A percentile compares a stretch with the other conserved stretches of the same genome.
These are phyloP conservation scores for Leccinum olivaceopallidum DNA, from an alignment of 768 basidiomycete genomes.

Conservation along the genomic window DNA sequence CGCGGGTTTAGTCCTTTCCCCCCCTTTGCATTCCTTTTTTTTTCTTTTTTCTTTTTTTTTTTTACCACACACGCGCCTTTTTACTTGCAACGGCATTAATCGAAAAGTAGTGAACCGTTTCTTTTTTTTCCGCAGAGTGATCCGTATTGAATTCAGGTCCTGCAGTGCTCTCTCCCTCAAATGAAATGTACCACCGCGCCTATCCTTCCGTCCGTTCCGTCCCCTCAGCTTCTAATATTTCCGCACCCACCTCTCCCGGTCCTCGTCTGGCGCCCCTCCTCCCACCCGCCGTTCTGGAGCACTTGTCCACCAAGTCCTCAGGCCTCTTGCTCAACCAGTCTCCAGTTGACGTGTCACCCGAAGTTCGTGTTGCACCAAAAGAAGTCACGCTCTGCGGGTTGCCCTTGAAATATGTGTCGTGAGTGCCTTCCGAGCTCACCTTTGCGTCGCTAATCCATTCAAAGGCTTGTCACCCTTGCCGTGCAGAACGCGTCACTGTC, in stretches of 20 bases:
- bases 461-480: slow-evolving; percentile 79
- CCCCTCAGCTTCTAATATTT: slow-evolving; percentile 40
- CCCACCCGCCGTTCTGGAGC: slow-evolving; percentile 46
- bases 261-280: slow-evolving; percentile 54
- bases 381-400: slow-evolving; percentile 64
- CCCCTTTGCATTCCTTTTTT: slow-evolving; percentile 1
- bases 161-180: slow-evolving; percentile 34
- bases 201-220: slow-evolving; percentile 56
- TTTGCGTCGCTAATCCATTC: slow-evolving; percentile 5
- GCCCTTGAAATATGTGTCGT: slow-evolving; percentile 83
- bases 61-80: not conserved
- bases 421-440: slow-evolving; percentile 32
- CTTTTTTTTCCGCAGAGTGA: slow-evolving; percentile 1
- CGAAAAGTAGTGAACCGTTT: slow-evolving; percentile 24
- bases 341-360: slow-evolving; percentile 35
- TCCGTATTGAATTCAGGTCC: slow-evolving; percentile 17
- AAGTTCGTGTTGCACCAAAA: slow-evolving; percentile 23
- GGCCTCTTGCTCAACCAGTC: slow-evolving; percentile 37
- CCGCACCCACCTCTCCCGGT: slow-evolving; percentile 21
- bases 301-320: slow-evolving; percentile 41
- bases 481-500: slow-evolving; percentile 95
- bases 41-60: not conserved
- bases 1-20: not conserved
- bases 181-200: slow-evolving; percentile 65
- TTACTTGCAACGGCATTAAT: not conserved